Conservation (phyloP, 2,329 filamentous ascomycete genomes). For the Calonectria leucothoes region DNA sequence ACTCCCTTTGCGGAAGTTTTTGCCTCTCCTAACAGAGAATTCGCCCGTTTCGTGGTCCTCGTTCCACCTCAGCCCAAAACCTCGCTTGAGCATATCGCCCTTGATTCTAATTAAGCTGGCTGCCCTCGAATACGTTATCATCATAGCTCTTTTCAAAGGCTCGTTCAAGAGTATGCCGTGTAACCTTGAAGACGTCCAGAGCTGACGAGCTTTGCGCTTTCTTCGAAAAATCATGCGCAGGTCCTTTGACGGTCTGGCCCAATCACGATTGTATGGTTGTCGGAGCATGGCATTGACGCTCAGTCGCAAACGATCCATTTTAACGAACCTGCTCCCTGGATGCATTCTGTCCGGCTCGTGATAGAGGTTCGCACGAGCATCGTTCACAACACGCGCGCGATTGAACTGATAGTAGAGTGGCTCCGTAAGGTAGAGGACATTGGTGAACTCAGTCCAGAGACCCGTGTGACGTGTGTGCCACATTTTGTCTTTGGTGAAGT, state of each 20-base stretch:
- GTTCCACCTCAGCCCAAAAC: conserved; percentile 45
- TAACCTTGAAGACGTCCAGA: conserved; percentile 40
- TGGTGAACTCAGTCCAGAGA: conserved; percentile 59
- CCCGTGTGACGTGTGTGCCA: conserved; percentile 45
- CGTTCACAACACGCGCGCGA: conserved; percentile 52
- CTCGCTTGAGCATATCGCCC: conserved; percentile 45
- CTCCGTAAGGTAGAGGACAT: conserved; percentile 59
- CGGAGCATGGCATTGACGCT: conserved; percentile 41
- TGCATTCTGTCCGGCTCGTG: too few species aligned
- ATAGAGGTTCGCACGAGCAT: conserved; percentile 55
- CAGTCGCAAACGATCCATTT: conserved; percentile 46
- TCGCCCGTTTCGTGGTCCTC: conserved; percentile 32
- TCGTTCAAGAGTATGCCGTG: conserved; percentile 50
- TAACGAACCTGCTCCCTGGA: too few species aligned
- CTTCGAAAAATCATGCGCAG: conserved; percentile 40
- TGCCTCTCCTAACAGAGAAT: conserved; percentile 47
- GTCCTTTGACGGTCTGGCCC: conserved; percentile 37
- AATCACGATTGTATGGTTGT: conserved; percentile 46
- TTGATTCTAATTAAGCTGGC: conserved; percentile 49
- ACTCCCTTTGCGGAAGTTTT: conserved; percentile 57
- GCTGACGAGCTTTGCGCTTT: conserved; percentile 43
- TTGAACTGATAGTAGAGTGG: conserved; percentile 60
- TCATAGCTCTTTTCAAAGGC: conserved; percentile 52
- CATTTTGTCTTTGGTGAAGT: conserved; percentile 43
- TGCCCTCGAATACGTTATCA: conserved; percentile 56